These are phyloP conservation scores for Cutaneotrichosporon sp. DNA, from an alignment of 1,284 basidiomycete species.

Conservation along the genomic window DNA sequence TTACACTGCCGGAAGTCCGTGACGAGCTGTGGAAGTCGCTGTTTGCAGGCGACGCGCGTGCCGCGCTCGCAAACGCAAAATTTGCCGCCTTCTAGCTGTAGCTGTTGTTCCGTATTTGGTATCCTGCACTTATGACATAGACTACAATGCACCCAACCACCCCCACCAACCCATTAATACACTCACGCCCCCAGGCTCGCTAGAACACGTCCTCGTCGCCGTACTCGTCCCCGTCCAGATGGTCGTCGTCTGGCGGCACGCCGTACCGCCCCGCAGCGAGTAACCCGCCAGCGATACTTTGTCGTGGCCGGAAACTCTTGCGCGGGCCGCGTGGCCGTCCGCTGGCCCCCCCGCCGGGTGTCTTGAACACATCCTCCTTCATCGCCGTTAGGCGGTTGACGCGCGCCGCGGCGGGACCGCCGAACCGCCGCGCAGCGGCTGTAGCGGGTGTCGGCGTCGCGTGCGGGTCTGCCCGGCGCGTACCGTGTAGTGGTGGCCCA, in stretches of 20 bases:
- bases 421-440: not conserved
- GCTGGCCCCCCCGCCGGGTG: conserved; percentile 29
- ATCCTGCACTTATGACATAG: not conserved
- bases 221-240: too few species aligned
- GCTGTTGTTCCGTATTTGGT: too few species aligned
- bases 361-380: conserved; percentile 2
- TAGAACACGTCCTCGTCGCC: conserved; percentile 22
- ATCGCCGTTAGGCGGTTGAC: conserved; percentile 1
- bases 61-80: conserved; percentile 30
- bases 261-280: conserved; percentile 1
- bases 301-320: conserved; percentile 55
- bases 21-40: conserved; percentile 47
- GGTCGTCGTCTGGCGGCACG: conserved; percentile 9
- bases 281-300: conserved; percentile 12
- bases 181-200: not conserved
- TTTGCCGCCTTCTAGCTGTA: conserved; percentile 44
- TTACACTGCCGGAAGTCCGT: conserved; percentile 45
- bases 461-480: not conserved
- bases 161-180: not conserved
- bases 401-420: conserved; percentile 8
- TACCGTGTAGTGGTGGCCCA: too few species aligned
- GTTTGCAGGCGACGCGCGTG: conserved; percentile 34
- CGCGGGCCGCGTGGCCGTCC: conserved; percentile 33
- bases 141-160: conserved; percentile 5
- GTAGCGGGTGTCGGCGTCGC: conserved; percentile 3